Conservation (phyloP, 768 basidiomycete species). For the Agrocybe chaxingu region DNA sequence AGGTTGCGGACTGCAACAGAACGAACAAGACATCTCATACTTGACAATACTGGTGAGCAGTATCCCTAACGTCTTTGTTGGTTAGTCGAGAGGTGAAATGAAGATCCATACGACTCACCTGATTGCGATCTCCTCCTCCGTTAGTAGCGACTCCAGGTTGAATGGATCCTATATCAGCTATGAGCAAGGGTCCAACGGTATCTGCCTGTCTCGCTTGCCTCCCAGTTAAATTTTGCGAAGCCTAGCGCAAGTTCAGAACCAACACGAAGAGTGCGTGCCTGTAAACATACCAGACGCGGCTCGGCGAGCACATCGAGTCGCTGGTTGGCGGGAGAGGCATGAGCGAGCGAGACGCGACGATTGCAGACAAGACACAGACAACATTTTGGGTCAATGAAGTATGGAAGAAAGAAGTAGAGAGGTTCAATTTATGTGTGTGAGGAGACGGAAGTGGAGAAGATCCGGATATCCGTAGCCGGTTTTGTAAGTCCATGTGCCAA, state of each 20-base stretch:
- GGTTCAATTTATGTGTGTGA: background rate
- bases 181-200: background rate
- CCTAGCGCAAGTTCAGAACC: constrained; percentile 19
- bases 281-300: constrained; percentile 24
- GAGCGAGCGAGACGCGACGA: constrained; percentile 7
- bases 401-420: background rate
- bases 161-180: constrained; percentile 70
- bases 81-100: constrained; percentile 3
- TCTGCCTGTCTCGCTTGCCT: constrained; percentile 23
- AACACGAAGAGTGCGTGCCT: background rate
- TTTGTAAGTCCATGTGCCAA: background rate
- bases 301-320: constrained; percentile 15
- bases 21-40: constrained; percentile 30
- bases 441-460: constrained; percentile 5
- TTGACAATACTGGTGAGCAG: constrained; percentile 78
- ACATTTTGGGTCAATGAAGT: constrained; percentile 6
- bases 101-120: constrained; percentile 45
- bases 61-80: constrained; percentile 50
- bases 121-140: constrained; percentile 88
- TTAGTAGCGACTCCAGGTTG: constrained; percentile 71
- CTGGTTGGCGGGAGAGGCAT: constrained; percentile 1
- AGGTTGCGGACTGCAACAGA: background rate
- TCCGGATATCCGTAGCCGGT: constrained; percentile 3
- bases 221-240: constrained; percentile 41
- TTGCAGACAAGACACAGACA: constrained; percentile 11